phyloP scores from a whole-genome alignment of 805 yeast genomes.

The Schwanniomyces pseudopolymorphus region DNA sequence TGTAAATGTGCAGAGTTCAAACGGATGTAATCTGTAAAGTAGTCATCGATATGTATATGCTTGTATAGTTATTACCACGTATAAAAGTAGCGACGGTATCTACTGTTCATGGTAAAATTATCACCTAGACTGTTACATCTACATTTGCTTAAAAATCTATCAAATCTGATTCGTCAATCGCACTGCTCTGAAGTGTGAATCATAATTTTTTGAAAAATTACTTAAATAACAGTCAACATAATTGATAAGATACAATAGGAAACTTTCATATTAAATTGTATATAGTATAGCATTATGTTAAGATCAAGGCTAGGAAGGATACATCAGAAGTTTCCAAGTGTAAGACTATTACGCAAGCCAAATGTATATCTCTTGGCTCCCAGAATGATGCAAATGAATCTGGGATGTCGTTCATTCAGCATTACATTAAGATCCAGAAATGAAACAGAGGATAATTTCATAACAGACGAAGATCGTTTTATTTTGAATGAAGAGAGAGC shows the following conservation, averaged over 20 bases:
- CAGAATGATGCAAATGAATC: not conserved
- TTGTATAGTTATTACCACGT: not conserved
- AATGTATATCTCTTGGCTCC: not conserved
- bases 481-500: conserved; percentile 66
- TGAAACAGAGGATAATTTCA: not conserved
- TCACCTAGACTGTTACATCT: not conserved
- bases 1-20: no score
- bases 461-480: conserved; percentile 43
- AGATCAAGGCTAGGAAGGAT: not conserved
- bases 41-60: no score
- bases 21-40: no score
- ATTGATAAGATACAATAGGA: not conserved
- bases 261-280: not conserved
- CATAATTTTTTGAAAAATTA: not conserved
- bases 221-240: not conserved
- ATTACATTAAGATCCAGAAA: conserved; percentile 1
- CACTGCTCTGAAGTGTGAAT: conserved; percentile 1
- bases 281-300: not conserved
- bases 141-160: conserved; percentile 3
- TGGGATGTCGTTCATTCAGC: conserved; percentile 3
- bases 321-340: not conserved
- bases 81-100: not conserved
- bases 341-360: not conserved
- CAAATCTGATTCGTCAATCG: conserved; percentile 7
- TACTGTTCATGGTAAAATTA: not conserved